These are phyloP conservation scores for Begonia masoniana DNA, from an alignment of 306 rosid genomes.

Conservation along the genomic window DNA sequence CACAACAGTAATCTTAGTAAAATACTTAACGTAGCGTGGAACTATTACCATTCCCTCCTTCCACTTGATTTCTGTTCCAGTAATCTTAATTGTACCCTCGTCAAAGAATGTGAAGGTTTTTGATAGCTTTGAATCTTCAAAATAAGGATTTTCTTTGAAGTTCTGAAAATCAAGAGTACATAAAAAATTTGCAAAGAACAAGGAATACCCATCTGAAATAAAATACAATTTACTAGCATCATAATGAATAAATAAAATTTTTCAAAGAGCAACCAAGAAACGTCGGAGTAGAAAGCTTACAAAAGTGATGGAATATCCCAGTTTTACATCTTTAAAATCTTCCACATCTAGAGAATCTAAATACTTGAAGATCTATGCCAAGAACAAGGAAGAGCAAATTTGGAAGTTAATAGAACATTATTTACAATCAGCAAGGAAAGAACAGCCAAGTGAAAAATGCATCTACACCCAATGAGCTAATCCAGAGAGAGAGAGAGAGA, in stretches of 20 bases:
- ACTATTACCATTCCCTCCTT: slow-evolving; percentile 47
- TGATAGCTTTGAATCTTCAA: slow-evolving; percentile 44
- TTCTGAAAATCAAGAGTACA: slow-evolving; percentile 27
- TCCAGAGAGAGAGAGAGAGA: not conserved
- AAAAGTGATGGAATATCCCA: slow-evolving; percentile 50
- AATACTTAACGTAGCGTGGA: not conserved
- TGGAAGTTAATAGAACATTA: slow-evolving; percentile 3
- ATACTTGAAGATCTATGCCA: slow-evolving; percentile 45
- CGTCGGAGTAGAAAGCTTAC: slow-evolving; percentile 30
- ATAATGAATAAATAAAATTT: not conserved
- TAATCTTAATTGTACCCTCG: slow-evolving; percentile 38
- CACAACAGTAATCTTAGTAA: not conserved
- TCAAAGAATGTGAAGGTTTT: slow-evolving; percentile 42
- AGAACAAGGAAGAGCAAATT: slow-evolving; percentile 7
- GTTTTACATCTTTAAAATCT: slow-evolving; percentile 46
- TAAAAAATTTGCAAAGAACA: slow-evolving; percentile 4
- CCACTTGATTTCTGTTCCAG: slow-evolving; percentile 57
- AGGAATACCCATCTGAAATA: slow-evolving; percentile 1
- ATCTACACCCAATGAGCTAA: slow-evolving; percentile 1
- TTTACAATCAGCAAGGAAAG: not conserved
- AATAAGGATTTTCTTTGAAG: slow-evolving; percentile 45
- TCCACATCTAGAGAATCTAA: slow-evolving; percentile 43
- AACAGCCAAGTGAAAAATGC: no score
- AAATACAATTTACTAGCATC: not conserved
- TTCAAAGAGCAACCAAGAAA: not conserved